Base-by-base conservation (phyloP, 495 filamentous ascomycete species). In the Bacidia rubella region DNA sequence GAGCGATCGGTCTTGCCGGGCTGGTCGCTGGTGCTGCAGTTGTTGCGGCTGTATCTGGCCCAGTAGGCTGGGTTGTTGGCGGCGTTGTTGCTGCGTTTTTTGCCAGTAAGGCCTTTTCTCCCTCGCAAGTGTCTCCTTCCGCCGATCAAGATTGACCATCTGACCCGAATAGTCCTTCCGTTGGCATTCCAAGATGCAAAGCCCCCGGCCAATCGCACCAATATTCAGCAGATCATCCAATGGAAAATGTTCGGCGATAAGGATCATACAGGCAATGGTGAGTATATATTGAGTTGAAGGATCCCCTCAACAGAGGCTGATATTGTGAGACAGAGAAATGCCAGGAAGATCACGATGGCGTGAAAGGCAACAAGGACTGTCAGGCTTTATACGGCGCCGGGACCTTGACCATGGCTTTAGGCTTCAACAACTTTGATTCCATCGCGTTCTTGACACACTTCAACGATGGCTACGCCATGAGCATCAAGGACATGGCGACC, bases 401-500 rank as follows among this genome's bases (percentile, higher is more conserved):
- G 2, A 58, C 47, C 3, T 26, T 58, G 11, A 50, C 22, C 21
- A 40, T 38, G 21, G 47, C 44, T 11, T 23, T 58, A 21, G 52
- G 27, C 27, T 45, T 35, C 23, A 39, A 58, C n/a, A 47, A 58
- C 39, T 58, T 58, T 29, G 56, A 58, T 27, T 21, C 49, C 32
- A 55, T 55, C 9, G 52, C 47, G 24, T 58, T 58, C 19, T 27
- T 58, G 19, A 51, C 41, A 20, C 17, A 58, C 27, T 58, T 55
- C 46, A 58, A 58, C 19, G 10, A 58, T 19, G 51, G 46, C 20
- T 58, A 54, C 22, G 22, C 43, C 12, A 58, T 58, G 51, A 47
- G 41, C 17, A 58, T 58, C 21, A 9, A 19, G 29, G 52, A 58
- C 26, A 55, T 58, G n/a, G 46, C 46, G 21, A 12, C 47, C 21